Conservation (phyloP, 228 moss, liverwort and hornwort genomes). For the Sphagnum magellanicum region DNA sequence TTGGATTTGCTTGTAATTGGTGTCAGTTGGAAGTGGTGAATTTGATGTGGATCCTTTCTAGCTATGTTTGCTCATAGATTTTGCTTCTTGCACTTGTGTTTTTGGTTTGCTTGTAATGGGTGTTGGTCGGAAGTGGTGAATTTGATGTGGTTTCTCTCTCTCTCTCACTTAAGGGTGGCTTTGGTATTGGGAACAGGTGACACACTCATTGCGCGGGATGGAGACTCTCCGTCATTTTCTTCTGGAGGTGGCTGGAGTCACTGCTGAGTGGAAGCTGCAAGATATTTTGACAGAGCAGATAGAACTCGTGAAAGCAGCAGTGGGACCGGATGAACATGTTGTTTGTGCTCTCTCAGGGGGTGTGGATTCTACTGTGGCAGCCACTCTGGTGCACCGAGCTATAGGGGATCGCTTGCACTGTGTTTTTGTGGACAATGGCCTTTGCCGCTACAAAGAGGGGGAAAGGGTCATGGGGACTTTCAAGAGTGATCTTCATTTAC, state of each 20-base stretch:
- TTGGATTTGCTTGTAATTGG: neutral
- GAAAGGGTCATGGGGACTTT: constrained; percentile 81
- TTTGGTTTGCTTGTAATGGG: neutral
- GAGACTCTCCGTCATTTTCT: constrained; percentile 63
- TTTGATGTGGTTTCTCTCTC: neutral
- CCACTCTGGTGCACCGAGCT: constrained; percentile 71
- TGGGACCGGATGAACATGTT: constrained; percentile 59
- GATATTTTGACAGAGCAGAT: constrained; percentile 61
- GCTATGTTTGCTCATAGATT: neutral
- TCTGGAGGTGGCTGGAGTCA: constrained; percentile 52
- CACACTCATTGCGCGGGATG: constrained; percentile 58
- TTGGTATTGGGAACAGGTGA: constrained; percentile 27
- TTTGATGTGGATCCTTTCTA: neutral
- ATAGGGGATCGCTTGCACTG: constrained; percentile 78
- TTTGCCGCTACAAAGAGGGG: constrained; percentile 70
- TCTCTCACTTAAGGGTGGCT: neutral
- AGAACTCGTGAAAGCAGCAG: constrained; percentile 28
- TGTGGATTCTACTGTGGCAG: constrained; percentile 79
- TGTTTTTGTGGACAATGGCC: constrained; percentile 78
- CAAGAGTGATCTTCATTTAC: constrained; percentile 66
- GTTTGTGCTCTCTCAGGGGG: constrained; percentile 83
- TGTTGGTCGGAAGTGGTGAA: neutral
- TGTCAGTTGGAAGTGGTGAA: neutral
- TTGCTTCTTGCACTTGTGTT: neutral
- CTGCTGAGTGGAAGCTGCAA: constrained; percentile 66